Evolutionary conservation across 495 filamentous ascomycete species (phyloP).

Genomic region (Recurvomyces mirabilis): DNA sequence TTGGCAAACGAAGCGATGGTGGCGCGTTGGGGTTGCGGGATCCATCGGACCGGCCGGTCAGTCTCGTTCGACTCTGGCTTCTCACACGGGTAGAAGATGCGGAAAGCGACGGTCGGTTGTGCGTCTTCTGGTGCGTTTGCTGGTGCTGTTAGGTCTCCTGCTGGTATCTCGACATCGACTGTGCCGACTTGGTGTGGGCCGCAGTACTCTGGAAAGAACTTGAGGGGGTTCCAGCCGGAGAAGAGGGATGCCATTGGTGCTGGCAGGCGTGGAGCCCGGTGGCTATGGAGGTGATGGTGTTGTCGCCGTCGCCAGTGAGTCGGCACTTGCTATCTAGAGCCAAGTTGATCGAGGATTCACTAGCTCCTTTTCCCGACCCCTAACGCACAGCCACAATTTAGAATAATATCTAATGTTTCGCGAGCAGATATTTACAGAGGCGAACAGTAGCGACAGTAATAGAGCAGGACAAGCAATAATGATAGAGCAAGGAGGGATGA

Average conservation of each 20-base stretch:
- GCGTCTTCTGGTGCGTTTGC: conserved; percentile 39
- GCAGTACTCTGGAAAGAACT: conserved; percentile 54
- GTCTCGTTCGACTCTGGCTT: conserved; percentile 24
- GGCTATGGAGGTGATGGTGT: no score
- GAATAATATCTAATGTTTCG: no score
- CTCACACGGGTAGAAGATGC: conserved; percentile 62
- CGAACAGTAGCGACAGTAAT: no score
- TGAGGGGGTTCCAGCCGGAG: conserved; percentile 42
- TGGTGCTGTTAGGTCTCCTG: conserved; percentile 44
- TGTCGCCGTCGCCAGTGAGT: no score
- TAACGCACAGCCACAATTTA: no score
- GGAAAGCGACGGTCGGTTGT: conserved; percentile 57
- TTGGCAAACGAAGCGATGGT: conserved; percentile 56
- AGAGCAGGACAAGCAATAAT: no score
- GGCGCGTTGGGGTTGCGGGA: conserved; percentile 59
- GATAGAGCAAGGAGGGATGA: no score
- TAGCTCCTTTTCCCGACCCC: no score
- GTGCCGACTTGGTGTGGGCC: conserved; percentile 66
- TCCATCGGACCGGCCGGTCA: conserved; percentile 47
- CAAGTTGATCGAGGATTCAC: no score
- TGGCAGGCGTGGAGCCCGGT: no score
- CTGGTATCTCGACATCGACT: conserved; percentile 61
- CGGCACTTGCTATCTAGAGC: no score
- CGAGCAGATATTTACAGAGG: no score
- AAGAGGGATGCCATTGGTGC: conserved; percentile 26